Conservation (phyloP, 163 green algal species). For the Trebouxia gelatinosa region DNA sequence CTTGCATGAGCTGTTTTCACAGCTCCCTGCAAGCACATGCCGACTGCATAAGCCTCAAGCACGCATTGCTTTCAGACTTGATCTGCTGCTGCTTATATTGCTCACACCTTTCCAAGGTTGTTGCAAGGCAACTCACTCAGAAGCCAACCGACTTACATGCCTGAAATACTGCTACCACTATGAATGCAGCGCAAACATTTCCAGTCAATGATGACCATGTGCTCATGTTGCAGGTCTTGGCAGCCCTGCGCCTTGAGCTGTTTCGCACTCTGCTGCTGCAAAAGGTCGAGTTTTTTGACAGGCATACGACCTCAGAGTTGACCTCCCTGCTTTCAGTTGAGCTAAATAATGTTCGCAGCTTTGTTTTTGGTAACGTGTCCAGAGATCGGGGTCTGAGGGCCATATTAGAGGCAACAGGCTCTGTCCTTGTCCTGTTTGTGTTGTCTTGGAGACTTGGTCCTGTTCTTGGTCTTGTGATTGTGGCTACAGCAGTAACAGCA, state of each 20-base stretch:
- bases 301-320: slow-evolving; percentile 68
- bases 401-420: slow-evolving; percentile 72
- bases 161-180: background rate
- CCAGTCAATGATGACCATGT: background rate
- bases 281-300: slow-evolving; percentile 77
- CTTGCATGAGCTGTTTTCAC: background rate
- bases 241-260: slow-evolving; percentile 72
- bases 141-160: background rate
- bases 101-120: background rate
- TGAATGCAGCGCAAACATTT: background rate
- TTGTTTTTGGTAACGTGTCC: slow-evolving; percentile 82
- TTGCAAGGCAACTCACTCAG: background rate
- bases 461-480: slow-evolving; percentile 55
- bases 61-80: too few relatives aligned
- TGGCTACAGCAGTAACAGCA: slow-evolving; percentile 30
- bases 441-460: slow-evolving; percentile 84
- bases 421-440: slow-evolving; percentile 40
- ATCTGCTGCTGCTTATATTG: background rate
- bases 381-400: slow-evolving; percentile 78
- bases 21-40: background rate
- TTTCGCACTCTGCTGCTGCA: slow-evolving; percentile 86
- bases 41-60: background rate
- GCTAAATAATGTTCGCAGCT: slow-evolving; percentile 78
- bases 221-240: slow-evolving; percentile 64
- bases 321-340: slow-evolving; percentile 77